These are phyloP conservation scores for Neofusicoccum sp. DNA, from an alignment of 2,329 filamentous ascomycete species.

Conservation along the genomic window DNA sequence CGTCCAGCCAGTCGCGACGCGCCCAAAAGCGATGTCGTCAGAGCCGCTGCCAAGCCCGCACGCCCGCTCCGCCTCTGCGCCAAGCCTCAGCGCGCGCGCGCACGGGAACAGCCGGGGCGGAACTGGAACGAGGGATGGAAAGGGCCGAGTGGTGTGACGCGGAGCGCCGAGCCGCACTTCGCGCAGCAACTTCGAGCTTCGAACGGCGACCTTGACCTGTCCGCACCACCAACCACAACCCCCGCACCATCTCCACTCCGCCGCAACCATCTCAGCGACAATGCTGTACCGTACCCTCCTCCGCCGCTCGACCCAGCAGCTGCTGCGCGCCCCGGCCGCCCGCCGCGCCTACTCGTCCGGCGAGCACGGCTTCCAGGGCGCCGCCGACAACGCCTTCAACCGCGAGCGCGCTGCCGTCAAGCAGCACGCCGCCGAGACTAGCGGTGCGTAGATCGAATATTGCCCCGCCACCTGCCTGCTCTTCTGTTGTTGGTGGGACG, in stretches of 20 bases:
- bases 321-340: constrained; percentile 56
- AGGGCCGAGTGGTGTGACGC: constrained; percentile 9
- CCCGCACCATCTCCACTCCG: constrained; percentile 30
- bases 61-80: too few relatives aligned
- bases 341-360: constrained; percentile 70
- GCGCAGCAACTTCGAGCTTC: constrained; percentile 14
- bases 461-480: not conserved
- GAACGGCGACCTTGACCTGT: not conserved
- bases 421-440: constrained; percentile 82
- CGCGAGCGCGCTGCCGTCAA: constrained; percentile 88
- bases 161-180: constrained; percentile 8
- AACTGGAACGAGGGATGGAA: not conserved
- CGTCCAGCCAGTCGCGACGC: constrained; percentile 10
- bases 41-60: constrained; percentile 2
- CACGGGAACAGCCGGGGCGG: constrained; percentile 3
- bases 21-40: constrained; percentile 17
- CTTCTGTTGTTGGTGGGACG: not conserved
- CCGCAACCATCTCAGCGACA: constrained; percentile 24
- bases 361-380: constrained; percentile 57
- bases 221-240: not conserved
- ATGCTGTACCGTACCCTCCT: constrained; percentile 40
- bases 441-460: constrained; percentile 61
- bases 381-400: constrained; percentile 87
- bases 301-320: constrained; percentile 54
- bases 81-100: too few relatives aligned